A percentile compares a stretch with the other conserved stretches of the same genome.
These are phyloP conservation scores for Noccaea caerulescens DNA, from an alignment of 345 rosid species.

Conservation along the genomic window DNA sequence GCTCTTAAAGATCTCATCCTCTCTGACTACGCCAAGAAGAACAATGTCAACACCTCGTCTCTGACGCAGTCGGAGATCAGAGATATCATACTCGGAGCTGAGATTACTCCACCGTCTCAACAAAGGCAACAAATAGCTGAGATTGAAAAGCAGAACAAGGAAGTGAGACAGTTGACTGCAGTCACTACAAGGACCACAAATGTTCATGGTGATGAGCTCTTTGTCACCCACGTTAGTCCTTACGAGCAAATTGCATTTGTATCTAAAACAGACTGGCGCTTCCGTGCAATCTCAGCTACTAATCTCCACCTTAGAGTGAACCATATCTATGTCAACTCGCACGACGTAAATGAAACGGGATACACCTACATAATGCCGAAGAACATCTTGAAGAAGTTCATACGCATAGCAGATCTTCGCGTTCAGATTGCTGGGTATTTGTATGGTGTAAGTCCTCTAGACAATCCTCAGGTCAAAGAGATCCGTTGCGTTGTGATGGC, in stretches of 20 bases:
- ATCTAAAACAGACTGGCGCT: slow-evolving; percentile 94
- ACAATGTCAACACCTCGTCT: slow-evolving; percentile 89
- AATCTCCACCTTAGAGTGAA: slow-evolving; percentile 88
- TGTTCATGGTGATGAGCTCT: slow-evolving; percentile 89
- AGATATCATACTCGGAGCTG: slow-evolving; percentile 94
- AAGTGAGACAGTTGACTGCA: slow-evolving; percentile 83
- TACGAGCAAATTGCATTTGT: slow-evolving; percentile 83
- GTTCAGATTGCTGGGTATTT: slow-evolving; percentile 85
- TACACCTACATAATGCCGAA: slow-evolving; percentile 93
- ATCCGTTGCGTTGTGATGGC: slow-evolving; percentile 84
- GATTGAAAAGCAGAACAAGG: slow-evolving; percentile 94
- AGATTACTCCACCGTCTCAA: slow-evolving; percentile 95
- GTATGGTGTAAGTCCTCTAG: slow-evolving; percentile 90
- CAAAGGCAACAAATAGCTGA: slow-evolving; percentile 95
- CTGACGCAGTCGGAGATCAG: slow-evolving; percentile 93
- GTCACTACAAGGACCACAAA: slow-evolving; percentile 85
- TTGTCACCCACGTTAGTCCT: slow-evolving; percentile 77
- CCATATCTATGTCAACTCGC: slow-evolving; percentile 83
- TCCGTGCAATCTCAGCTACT: slow-evolving; percentile 91
- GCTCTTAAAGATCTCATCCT: slow-evolving; percentile 84
- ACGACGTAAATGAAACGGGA: slow-evolving; percentile 92
- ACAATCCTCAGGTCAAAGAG: slow-evolving; percentile 89
- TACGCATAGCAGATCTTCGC: slow-evolving; percentile 83
- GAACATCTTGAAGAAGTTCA: slow-evolving; percentile 89
- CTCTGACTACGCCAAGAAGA: slow-evolving; percentile 92